phyloP scores from a whole-genome alignment of 768 basidiomycete genomes.

The Lentinula sp. region DNA sequence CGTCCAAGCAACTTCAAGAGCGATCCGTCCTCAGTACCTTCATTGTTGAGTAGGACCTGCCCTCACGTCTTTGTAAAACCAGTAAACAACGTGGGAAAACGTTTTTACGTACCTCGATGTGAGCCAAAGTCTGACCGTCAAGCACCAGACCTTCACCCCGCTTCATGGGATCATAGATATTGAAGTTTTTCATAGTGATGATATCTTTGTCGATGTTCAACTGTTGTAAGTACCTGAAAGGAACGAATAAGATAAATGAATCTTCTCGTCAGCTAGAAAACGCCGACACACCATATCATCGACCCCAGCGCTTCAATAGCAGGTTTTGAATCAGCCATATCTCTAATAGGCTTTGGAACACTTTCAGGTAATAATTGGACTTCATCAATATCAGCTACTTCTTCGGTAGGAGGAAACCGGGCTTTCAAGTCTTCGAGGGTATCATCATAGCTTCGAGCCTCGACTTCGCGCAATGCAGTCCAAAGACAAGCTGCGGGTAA shows the following conservation, averaged over 20 bases:
- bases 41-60: constrained; percentile 84
- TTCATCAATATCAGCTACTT: constrained; percentile 40
- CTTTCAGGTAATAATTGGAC: constrained; percentile 40
- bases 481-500: constrained; percentile 81
- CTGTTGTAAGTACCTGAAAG: constrained; percentile 74
- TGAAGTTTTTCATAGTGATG: constrained; percentile 94
- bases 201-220: constrained; percentile 96
- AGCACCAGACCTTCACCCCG: constrained; percentile 79
- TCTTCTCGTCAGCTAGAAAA: constrained; percentile 10
- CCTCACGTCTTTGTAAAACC: not conserved
- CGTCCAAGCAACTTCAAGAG: constrained; percentile 74
- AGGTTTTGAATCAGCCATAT: constrained; percentile 55
- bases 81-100: not conserved
- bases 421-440: constrained; percentile 63
- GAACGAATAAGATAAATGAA: not conserved
- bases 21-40: constrained; percentile 90
- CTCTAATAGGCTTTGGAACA: constrained; percentile 69
- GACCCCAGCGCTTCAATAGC: constrained; percentile 86
- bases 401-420: constrained; percentile 48
- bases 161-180: constrained; percentile 94
- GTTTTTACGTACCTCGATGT: constrained; percentile 54
- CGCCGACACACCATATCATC: constrained; percentile 72
- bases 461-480: constrained; percentile 78
- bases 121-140: constrained; percentile 93
- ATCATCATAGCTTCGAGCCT: constrained; percentile 74